Evolutionary conservation across 176 grass and related monocot genomes (phyloP).

Genomic region (Dactylis glomerata): DNA sequence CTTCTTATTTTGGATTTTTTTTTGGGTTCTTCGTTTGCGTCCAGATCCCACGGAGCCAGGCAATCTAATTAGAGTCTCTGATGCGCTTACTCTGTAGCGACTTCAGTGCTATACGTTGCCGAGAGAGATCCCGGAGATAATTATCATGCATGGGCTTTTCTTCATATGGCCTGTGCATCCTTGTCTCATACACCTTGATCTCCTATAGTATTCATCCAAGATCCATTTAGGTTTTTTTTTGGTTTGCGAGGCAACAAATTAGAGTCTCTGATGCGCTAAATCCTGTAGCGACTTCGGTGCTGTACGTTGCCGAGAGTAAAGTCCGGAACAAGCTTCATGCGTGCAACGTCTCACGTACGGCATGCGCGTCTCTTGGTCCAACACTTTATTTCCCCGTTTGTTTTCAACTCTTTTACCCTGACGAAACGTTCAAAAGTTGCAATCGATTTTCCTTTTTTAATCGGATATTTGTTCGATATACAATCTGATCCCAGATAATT

Average conservation of each 20-base stretch:
- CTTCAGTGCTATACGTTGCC: constrained; percentile 76
- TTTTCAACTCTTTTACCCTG: too few relatives aligned
- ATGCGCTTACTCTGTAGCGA: constrained; percentile 43
- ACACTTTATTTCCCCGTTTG: neutral
- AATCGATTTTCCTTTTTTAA: too few relatives aligned
- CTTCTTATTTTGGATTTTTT: neutral
- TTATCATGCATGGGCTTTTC: constrained; percentile 33
- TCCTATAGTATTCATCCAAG: neutral
- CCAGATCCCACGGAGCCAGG: neutral
- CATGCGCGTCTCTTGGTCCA: constrained; percentile 37
- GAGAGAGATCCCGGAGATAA: constrained; percentile 32
- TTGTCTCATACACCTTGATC: constrained; percentile 30
- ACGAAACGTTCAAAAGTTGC: too few relatives aligned
- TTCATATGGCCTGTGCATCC: constrained; percentile 30
- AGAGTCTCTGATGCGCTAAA: constrained; percentile 82
- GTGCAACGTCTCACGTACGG: constrained; percentile 2
- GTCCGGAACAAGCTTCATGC: constrained; percentile 37
- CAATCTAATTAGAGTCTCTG: constrained; percentile 87
- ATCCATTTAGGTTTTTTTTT: neutral
- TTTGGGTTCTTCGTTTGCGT: neutral
- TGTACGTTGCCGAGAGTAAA: constrained; percentile 81
- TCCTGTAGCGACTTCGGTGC: constrained; percentile 58
- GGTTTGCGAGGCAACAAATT: constrained; percentile 32
- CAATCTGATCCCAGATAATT: too few relatives aligned
- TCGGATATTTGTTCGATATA: too few relatives aligned